A percentile compares a stretch with the other conserved stretches of the same genome.
Conservation (phyloP, 2,329 filamentous ascomycete genomes). For the Ascochyta koolunga region DNA sequence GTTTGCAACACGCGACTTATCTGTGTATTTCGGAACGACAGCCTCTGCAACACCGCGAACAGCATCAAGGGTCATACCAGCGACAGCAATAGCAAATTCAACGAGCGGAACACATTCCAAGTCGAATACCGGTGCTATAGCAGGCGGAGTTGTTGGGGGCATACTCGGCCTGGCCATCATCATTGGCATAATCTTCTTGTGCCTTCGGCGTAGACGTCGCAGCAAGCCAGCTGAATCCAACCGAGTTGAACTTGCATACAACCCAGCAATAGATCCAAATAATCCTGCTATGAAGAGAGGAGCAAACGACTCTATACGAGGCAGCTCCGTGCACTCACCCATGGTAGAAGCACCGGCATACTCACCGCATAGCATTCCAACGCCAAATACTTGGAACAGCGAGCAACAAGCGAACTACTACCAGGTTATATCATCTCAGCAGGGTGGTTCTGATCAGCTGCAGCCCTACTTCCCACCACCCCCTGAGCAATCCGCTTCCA, state of each 20-base stretch:
- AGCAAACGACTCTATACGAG: slow-evolving; percentile 1
- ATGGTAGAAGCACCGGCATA: slow-evolving; percentile 15
- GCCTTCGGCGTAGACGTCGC: slow-evolving; percentile 27
- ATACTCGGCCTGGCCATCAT: slow-evolving; percentile 29
- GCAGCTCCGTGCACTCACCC: slow-evolving; percentile 17
- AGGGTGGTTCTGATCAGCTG: not conserved
- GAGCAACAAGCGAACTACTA: not conserved
- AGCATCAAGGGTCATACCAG: slow-evolving; percentile 53
- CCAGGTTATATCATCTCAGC: not conserved
- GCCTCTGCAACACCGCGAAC: slow-evolving; percentile 53
- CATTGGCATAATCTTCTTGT: slow-evolving; percentile 27
- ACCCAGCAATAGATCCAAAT: not conserved
- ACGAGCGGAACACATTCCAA: not conserved
- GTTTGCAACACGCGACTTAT: slow-evolving; percentile 57
- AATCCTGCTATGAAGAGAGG: slow-evolving; percentile 1
- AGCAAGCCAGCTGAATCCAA: slow-evolving; percentile 4
- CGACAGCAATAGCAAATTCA: slow-evolving; percentile 3
- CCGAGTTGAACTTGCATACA: not conserved
- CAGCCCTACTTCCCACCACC: slow-evolving; percentile 6
- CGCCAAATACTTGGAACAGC: not conserved
- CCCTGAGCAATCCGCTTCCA: not conserved
- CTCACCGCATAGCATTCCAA: slow-evolving; percentile 15
- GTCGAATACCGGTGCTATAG: slow-evolving; percentile 37
- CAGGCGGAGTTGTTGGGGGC: slow-evolving; percentile 45
- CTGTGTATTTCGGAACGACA: slow-evolving; percentile 57